Evolutionary conservation across 2,329 filamentous ascomycete species (phyloP).

Genomic region (Colletotrichum brevisporum): DNA sequence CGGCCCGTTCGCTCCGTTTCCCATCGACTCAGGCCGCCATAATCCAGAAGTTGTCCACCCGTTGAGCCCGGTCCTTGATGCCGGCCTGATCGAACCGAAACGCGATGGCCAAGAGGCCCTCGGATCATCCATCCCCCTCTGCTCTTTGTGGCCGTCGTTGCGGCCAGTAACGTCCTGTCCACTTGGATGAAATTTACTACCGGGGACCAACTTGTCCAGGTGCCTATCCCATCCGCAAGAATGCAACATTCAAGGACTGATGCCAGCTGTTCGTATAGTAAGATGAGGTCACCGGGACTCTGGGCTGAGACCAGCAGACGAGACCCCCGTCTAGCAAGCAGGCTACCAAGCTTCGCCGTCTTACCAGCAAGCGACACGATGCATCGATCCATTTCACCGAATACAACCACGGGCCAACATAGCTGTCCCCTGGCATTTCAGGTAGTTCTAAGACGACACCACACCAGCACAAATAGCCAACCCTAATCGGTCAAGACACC

Average conservation of each 20-base stretch:
- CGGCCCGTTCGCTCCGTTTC: conserved; percentile 15
- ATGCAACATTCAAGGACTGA: not conserved
- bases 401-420: conserved; percentile 22
- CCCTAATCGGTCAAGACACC: not conserved
- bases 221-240: not conserved
- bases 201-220: not conserved
- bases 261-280: not conserved
- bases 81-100: not conserved
- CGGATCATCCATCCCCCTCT: too few species aligned
- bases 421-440: conserved; percentile 20
- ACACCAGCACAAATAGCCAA: not conserved
- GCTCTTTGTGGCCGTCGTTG: too few species aligned
- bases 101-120: not conserved
- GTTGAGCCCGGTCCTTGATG: too few species aligned
- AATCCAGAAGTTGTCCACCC: too few species aligned
- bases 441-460: conserved; percentile 24
- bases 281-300: conserved; percentile 3
- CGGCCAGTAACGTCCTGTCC: not conserved
- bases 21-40: not conserved
- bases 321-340: not conserved
- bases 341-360: not conserved
- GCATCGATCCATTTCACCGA: conserved; percentile 15
- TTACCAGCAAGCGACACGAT: conserved; percentile 4
- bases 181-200: not conserved
- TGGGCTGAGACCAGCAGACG: conserved; percentile 4